phyloP scores from a whole-genome alignment of 495 filamentous ascomycete species.

The Aspergillus campestris region DNA sequence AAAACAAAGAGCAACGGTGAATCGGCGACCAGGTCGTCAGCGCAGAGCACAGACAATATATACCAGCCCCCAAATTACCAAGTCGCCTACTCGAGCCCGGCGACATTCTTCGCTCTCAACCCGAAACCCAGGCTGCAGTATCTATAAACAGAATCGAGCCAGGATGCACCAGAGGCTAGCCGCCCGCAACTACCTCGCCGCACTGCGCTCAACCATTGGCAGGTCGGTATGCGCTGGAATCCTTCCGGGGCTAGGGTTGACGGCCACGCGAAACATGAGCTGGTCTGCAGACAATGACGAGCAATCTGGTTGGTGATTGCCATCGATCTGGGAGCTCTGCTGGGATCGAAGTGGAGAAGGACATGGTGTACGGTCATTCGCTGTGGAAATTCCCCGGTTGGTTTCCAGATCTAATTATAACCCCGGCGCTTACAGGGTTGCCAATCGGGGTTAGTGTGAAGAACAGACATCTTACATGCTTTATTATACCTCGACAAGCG shows the following conservation, averaged over 20 bases:
- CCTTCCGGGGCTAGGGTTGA: slow-evolving; percentile 1
- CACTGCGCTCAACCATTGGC: slow-evolving; percentile 10
- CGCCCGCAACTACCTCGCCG: slow-evolving; percentile 7
- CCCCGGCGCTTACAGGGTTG: slow-evolving; percentile 16
- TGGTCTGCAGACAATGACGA: slow-evolving; percentile 5
- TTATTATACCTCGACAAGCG: slow-evolving; percentile 1
- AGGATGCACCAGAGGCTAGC: slow-evolving; percentile 6
- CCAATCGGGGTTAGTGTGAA: slow-evolving; percentile 19
- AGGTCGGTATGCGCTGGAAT: slow-evolving; percentile 12
- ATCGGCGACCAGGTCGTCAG: no score
- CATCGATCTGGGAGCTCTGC: no score
- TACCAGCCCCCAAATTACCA: neutral
- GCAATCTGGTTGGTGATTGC: no score
- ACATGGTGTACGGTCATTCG: slow-evolving; percentile 4
- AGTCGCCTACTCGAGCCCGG: no score
- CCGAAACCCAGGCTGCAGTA: slow-evolving; percentile 10
- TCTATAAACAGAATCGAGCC: slow-evolving; percentile 22
- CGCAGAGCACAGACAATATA: neutral
- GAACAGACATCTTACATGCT: neutral
- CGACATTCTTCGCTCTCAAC: neutral
- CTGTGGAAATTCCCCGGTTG: slow-evolving; percentile 3
- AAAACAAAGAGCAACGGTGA: no score
- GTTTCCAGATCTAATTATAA: slow-evolving; percentile 6
- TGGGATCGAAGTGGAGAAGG: neutral
- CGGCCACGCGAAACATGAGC: slow-evolving; percentile 7